Conservation (phyloP, 2,329 filamentous ascomycete genomes). For the Colletotrichum horii region DNA sequence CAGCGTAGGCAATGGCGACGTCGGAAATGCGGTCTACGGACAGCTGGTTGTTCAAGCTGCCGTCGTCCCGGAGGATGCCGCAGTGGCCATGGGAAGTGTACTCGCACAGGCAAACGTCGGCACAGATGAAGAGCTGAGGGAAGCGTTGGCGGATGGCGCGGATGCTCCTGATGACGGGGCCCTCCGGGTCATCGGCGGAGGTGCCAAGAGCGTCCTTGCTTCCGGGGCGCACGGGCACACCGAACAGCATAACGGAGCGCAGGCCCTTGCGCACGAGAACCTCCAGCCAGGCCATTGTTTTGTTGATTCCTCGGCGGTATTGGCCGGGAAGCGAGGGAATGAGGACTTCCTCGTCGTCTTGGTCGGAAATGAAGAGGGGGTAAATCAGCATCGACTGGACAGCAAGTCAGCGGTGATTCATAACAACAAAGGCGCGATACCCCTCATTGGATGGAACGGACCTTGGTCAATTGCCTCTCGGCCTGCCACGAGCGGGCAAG, state of each 20-base stretch:
- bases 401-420: background rate
- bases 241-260: constrained; percentile 92
- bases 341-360: constrained; percentile 87
- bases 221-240: constrained; percentile 81
- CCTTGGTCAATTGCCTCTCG: constrained; percentile 85
- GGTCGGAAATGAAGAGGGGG: constrained; percentile 94
- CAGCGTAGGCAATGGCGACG: constrained; percentile 97
- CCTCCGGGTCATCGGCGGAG: constrained; percentile 88
- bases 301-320: constrained; percentile 86
- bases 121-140: constrained; percentile 87
- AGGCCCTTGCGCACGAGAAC: constrained; percentile 90
- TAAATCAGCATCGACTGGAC: constrained; percentile 95
- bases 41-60: constrained; percentile 88
- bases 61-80: constrained; percentile 92
- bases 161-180: constrained; percentile 89
- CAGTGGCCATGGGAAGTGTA: constrained; percentile 99
- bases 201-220: constrained; percentile 93
- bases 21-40: constrained; percentile 95
- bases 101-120: constrained; percentile 96
- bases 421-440: background rate
- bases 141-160: constrained; percentile 83
- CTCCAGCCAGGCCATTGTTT: constrained; percentile 81
- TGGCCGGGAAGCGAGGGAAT: constrained; percentile 94
- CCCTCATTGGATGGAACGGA: constrained; percentile 32
- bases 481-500: constrained; percentile 83